Conservation (phyloP, 768 basidiomycete species). For the Calocybe gangraenosa region DNA sequence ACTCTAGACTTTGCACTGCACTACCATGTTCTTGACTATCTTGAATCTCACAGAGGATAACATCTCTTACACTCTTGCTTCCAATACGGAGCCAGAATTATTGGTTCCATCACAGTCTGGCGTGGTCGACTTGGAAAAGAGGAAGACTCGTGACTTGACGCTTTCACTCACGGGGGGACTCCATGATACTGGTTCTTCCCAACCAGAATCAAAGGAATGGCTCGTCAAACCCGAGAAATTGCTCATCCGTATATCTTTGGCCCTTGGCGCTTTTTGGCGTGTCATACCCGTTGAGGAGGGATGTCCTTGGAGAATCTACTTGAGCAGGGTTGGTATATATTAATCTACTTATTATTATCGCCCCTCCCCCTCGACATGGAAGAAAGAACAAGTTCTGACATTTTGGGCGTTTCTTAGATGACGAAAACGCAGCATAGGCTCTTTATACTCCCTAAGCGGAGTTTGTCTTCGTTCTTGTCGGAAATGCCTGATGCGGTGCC, state of each 20-base stretch:
- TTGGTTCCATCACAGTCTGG: background rate
- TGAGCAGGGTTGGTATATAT: slow-evolving; percentile 42
- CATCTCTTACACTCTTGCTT: slow-evolving; percentile 9
- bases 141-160: background rate
- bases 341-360: background rate
- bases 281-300: slow-evolving; percentile 33
- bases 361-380: too few relatives aligned
- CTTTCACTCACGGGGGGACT: slow-evolving; percentile 1
- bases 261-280: slow-evolving; percentile 40
- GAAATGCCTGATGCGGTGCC: slow-evolving; percentile 63
- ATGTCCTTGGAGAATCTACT: slow-evolving; percentile 58
- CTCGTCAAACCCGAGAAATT: slow-evolving; percentile 21
- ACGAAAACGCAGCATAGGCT: slow-evolving; percentile 41
- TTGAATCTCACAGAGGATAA: slow-evolving; percentile 10
- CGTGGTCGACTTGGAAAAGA: slow-evolving; percentile 2
- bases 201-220: slow-evolving; percentile 12
- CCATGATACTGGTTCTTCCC: background rate
- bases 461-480: slow-evolving; percentile 50
- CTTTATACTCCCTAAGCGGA: slow-evolving; percentile 56
- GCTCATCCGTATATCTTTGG: slow-evolving; percentile 25
- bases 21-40: slow-evolving; percentile 9
- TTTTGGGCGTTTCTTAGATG: slow-evolving; percentile 29
- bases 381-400: background rate
- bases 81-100: background rate
- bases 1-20: background rate